phyloP scores from a whole-genome alignment of 1,139 yeast species.

The Yamadazyma spencermartinsiae region DNA sequence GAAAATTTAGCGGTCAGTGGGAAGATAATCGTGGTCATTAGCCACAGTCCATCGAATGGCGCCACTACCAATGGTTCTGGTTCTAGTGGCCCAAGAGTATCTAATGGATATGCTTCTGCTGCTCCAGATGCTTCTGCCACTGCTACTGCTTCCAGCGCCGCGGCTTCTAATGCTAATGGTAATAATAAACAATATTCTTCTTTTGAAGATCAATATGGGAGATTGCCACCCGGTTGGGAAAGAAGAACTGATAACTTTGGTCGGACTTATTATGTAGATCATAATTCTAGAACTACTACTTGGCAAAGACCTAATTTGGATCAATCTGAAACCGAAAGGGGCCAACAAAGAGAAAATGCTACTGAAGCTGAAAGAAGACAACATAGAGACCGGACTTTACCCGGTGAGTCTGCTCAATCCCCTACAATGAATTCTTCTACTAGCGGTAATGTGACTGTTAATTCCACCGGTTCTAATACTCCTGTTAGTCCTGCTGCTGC shows the following conservation, averaged over 20 bases:
- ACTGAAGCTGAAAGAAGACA: constrained; percentile 90
- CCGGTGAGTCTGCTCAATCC: constrained; percentile 61
- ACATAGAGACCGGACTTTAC: constrained; percentile 87
- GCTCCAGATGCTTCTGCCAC: constrained; percentile 9
- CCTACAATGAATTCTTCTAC: constrained; percentile 32
- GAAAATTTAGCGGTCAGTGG: constrained; percentile 93
- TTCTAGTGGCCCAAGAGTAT: constrained; percentile 4
- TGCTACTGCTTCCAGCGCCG: constrained; percentile 16
- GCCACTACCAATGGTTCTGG: constrained; percentile 12
- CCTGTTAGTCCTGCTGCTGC: constrained; percentile 71
- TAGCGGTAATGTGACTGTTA: constrained; percentile 47
- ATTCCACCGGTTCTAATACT: constrained; percentile 45
- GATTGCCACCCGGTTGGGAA: constrained; percentile 99
- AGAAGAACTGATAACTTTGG: constrained; percentile 97
- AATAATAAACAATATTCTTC: constrained; percentile 72
- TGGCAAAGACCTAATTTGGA: constrained; percentile 94
- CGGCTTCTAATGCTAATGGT: constrained; percentile 20
- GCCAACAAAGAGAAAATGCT: constrained; percentile 55
- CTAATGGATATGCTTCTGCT: constrained; percentile 12
- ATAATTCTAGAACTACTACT: constrained; percentile 94
- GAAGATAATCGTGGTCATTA: constrained; percentile 75
- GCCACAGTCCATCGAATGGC: constrained; percentile 32
- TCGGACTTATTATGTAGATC: constrained; percentile 96
- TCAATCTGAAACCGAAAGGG: constrained; percentile 67
- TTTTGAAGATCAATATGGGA: constrained; percentile 94